Percentiles rank a stretch among this genome's conserved stretches.
Conservation (phyloP, 2,329 filamentous ascomycete species). For the Microdochium nivale region DNA sequence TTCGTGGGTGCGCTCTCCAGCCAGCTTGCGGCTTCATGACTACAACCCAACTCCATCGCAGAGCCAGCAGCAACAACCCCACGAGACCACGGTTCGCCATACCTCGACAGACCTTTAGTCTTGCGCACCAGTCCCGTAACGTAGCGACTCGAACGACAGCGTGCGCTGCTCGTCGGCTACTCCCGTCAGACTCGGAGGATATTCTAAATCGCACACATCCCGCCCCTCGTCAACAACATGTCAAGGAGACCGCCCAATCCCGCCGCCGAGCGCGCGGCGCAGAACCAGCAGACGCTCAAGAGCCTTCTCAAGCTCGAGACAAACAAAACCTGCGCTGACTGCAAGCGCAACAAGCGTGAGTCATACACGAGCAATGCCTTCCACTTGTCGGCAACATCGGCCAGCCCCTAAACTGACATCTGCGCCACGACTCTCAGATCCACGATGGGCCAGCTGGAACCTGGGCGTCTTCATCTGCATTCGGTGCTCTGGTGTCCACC, state of each 20-base stretch:
- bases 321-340: slow-evolving; percentile 97
- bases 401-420: neutral
- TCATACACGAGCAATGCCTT: slow-evolving; percentile 9
- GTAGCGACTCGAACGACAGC: too few relatives aligned
- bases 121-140: too few relatives aligned
- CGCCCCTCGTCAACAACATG: slow-evolving; percentile 41
- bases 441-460: slow-evolving; percentile 99
- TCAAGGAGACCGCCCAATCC: slow-evolving; percentile 71
- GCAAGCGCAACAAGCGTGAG: slow-evolving; percentile 96
- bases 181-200: neutral
- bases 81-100: too few relatives aligned
- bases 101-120: too few relatives aligned
- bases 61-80: neutral
- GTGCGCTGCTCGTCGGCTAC: too few relatives aligned
- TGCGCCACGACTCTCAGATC: slow-evolving; percentile 47
- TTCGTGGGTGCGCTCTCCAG: neutral
- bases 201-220: neutral
- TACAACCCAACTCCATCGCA: neutral
- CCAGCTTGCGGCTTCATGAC: neutral
- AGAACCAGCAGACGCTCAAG: slow-evolving; percentile 92
- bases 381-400: neutral
- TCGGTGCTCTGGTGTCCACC: slow-evolving; percentile 95
- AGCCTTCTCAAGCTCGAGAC: slow-evolving; percentile 85
- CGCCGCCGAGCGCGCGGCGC: slow-evolving; percentile 77
- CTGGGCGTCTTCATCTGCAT: slow-evolving; percentile 96